A percentile compares a stretch with the other conserved stretches of the same genome.
These are phyloP conservation scores for Cordia subcordata DNA, from an alignment of 257 asterid genomes.

Conservation along the genomic window DNA sequence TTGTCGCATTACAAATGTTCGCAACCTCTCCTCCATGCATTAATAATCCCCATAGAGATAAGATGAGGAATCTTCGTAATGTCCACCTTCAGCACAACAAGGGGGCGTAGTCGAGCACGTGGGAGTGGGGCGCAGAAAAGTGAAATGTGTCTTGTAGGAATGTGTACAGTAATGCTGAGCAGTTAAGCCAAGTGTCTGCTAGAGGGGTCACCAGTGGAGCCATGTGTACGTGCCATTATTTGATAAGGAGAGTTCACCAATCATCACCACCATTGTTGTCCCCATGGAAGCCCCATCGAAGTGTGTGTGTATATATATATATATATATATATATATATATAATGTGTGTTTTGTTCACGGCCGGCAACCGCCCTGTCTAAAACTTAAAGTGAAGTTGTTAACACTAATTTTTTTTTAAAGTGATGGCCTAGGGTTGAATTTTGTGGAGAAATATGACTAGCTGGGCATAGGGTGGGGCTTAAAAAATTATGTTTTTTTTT, in stretches of 20 bases:
- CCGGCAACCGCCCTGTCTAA: constrained; percentile 20
- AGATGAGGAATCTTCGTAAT: constrained; percentile 1
- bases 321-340: too few relatives aligned
- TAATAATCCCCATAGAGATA: not conserved
- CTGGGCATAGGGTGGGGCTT: too few relatives aligned
- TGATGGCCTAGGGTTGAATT: too few relatives aligned
- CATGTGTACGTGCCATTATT: not conserved
- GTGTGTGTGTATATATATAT: too few relatives aligned
- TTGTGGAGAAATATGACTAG: too few relatives aligned
- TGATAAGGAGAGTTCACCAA: not conserved
- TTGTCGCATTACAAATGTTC: too few relatives aligned
- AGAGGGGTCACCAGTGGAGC: not conserved
- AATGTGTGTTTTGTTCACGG: too few relatives aligned
- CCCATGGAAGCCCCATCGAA: not conserved
- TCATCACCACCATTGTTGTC: not conserved
- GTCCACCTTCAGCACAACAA: constrained; percentile 31
- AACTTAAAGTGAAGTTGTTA: too few relatives aligned
- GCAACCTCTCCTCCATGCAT: too few relatives aligned
- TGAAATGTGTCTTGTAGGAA: not conserved
- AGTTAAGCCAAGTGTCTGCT: not conserved
- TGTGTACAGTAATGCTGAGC: not conserved
- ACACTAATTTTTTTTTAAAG: too few relatives aligned
- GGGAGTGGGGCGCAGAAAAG: constrained; percentile 22
- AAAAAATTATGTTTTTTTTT: too few relatives aligned
- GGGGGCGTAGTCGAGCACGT: constrained; percentile 24